Percentiles rank a stretch among this genome's conserved stretches.
These are phyloP conservation scores for Rhynchosporium secalis DNA, from an alignment of 2,329 filamentous ascomycete species.

Conservation along the genomic window DNA sequence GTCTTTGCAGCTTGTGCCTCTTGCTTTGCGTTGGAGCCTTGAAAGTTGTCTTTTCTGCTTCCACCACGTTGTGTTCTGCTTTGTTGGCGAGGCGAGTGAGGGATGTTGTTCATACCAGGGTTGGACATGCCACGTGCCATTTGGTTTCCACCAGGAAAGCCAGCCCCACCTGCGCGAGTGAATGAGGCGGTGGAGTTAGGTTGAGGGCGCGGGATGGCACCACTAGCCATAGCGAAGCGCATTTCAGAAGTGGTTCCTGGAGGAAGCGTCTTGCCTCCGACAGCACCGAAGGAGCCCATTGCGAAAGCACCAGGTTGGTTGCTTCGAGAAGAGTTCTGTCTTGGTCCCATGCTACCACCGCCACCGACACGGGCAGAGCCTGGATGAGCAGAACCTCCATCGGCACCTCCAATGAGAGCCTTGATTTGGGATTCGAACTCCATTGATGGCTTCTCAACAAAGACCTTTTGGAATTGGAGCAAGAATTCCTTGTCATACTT, in stretches of 20 bases:
- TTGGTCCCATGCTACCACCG: slow-evolving; percentile 43
- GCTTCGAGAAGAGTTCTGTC: slow-evolving; percentile 53
- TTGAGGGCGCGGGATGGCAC: slow-evolving; percentile 50
- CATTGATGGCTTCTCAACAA: slow-evolving; percentile 92
- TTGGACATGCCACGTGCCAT: slow-evolving; percentile 68
- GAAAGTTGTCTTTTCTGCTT: slow-evolving; percentile 54
- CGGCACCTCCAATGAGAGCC: slow-evolving; percentile 78
- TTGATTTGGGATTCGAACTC: slow-evolving; percentile 92
- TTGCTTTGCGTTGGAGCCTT: slow-evolving; percentile 47
- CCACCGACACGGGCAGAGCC: slow-evolving; percentile 60
- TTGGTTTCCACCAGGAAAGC: slow-evolving; percentile 59
- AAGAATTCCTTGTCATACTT: slow-evolving; percentile 96
- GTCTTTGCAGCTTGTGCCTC: slow-evolving; percentile 75
- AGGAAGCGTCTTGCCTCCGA: slow-evolving; percentile 61
- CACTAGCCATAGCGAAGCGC: slow-evolving; percentile 67
- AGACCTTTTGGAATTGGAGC: slow-evolving; percentile 93
- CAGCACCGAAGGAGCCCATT: slow-evolving; percentile 71
- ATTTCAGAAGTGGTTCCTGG: slow-evolving; percentile 76
- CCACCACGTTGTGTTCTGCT: slow-evolving; percentile 63
- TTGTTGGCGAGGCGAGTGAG: slow-evolving; percentile 68
- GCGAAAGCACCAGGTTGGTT: slow-evolving; percentile 52
- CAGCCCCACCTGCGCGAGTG: slow-evolving; percentile 57
- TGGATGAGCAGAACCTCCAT: slow-evolving; percentile 63
- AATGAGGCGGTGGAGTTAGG: slow-evolving; percentile 61
- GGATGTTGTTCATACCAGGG: slow-evolving; percentile 57